Percentiles rank a stretch among this genome's conserved stretches.
These are phyloP conservation scores for Piedraia hortae DNA, from an alignment of 2,329 filamentous ascomycete genomes.

Conservation along the genomic window DNA sequence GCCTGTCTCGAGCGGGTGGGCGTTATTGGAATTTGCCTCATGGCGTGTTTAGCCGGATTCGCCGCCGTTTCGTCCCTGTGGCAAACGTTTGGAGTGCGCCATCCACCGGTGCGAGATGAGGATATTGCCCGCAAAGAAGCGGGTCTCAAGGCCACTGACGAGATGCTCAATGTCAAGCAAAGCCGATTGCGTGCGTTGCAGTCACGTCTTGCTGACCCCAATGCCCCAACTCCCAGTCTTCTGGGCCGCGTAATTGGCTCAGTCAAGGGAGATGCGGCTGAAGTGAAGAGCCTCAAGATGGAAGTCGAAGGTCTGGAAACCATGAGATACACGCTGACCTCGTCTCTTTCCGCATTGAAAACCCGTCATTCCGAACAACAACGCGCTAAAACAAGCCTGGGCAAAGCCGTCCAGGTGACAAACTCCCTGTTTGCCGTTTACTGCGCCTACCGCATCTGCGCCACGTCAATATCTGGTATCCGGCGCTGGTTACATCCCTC, in stretches of 20 bases:
- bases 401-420: slow-evolving; percentile 33
- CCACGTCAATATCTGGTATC: slow-evolving; percentile 39
- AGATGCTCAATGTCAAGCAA: slow-evolving; percentile 51
- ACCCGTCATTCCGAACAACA: slow-evolving; percentile 34
- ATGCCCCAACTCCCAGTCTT: slow-evolving; percentile 23
- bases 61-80: slow-evolving; percentile 69
- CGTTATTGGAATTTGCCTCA: slow-evolving; percentile 60
- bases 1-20: slow-evolving; percentile 39
- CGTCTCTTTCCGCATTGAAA: slow-evolving; percentile 35
- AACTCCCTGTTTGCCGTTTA: slow-evolving; percentile 50
- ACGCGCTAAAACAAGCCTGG: slow-evolving; percentile 37
- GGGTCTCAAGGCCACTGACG: slow-evolving; percentile 48
- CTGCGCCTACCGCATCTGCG: slow-evolving; percentile 57
- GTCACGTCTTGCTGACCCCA: slow-evolving; percentile 26
- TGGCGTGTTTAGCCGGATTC: slow-evolving; percentile 72
- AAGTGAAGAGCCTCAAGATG: slow-evolving; percentile 30
- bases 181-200: slow-evolving; percentile 44
- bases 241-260: slow-evolving; percentile 48
- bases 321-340: slow-evolving; percentile 45
- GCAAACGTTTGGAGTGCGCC: slow-evolving; percentile 47
- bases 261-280: slow-evolving; percentile 33
- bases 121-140: slow-evolving; percentile 54
- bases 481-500: slow-evolving; percentile 24
- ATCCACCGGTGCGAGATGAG: slow-evolving; percentile 32
- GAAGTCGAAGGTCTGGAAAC: slow-evolving; percentile 57